phyloP scores from a whole-genome alignment of 73 alveolate genomes.

The Paramecium primaurelia region DNA sequence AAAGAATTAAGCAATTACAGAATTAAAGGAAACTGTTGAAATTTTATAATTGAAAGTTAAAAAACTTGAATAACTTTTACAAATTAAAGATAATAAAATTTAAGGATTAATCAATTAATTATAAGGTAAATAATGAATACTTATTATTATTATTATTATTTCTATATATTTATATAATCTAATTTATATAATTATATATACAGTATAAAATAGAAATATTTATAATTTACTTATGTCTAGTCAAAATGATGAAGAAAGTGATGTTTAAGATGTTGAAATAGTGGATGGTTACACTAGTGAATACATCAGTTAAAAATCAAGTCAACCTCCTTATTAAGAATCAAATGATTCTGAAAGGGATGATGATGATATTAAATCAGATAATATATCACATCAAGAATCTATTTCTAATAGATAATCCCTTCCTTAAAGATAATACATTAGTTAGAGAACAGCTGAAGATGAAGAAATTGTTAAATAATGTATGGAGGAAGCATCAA shows the following conservation, averaged over 20 bases:
- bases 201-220: too few relatives aligned
- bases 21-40: slow-evolving; percentile 75
- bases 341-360: not conserved
- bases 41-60: slow-evolving; percentile 73
- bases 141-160: not conserved
- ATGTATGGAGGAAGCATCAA: not conserved
- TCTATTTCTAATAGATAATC: not conserved
- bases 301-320: not conserved
- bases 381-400: not conserved
- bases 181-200: too few relatives aligned
- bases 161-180: too few relatives aligned
- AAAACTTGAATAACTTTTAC: slow-evolving; percentile 72
- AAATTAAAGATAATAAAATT: slow-evolving; percentile 73
- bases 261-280: not conserved
- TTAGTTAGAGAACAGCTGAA: not conserved
- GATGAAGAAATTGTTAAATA: not conserved
- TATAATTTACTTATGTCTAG: not conserved
- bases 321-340: not conserved
- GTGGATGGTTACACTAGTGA: not conserved
- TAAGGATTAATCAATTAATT: slow-evolving; percentile 63
- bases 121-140: not conserved
- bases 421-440: not conserved
- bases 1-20: slow-evolving; percentile 67
- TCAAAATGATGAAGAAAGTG: not conserved
- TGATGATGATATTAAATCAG: not conserved